Evolutionary conservation across 768 basidiomycete species (phyloP), one percentile per base, ranked within the genome.

Genomic region (Leccinum longicurvipes): DNA sequence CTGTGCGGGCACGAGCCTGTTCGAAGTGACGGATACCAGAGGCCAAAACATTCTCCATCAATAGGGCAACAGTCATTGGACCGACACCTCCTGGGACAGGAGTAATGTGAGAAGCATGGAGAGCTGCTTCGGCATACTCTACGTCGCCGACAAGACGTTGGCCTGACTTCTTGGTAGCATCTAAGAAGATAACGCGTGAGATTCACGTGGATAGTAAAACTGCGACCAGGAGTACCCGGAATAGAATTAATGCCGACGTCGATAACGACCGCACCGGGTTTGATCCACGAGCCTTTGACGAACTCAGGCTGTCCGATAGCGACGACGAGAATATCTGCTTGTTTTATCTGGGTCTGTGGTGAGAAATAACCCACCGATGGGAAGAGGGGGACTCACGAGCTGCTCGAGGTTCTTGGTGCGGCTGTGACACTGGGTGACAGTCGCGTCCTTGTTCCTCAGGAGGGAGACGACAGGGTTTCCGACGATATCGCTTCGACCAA

Each of bases 31-130:
- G 85, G 70, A 90, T 82, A 23, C 95, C 94, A 47, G 93, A 88
- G 60, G 80, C 76, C 61, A 93, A 76, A 2, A 95, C 96, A 74
- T 98, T 99, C 67, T 86, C 82, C 95, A 99, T 98, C 60, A 99
- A 85, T 77, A 98, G 81, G 21, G 97, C 97, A 55, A 99, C 97
- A 14, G 97, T 99, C 95, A 98, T 97, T n/a, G 97, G 97, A 12
- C 97, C 97, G 51, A 99, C 97, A 55, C 97, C 97, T 72, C 97
- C 97, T 0, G 97, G 97, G 24, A 99, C 97, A 21, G 97, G 97
- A 0, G 97, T 99, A 65, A 99, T 97, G 73, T 88, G 76, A 2
- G 91, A 90, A 2, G 97, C 96, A 56, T 88, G 83, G 45, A 76
- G 67, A 24, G 82, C 74, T n/a, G 92, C 95, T 6, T 87, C 79